Percentiles rank a stretch among this genome's conserved stretches.
phyloP scores from a whole-genome alignment of 768 basidiomycete genomes.

The Termitomyces titanicus region DNA sequence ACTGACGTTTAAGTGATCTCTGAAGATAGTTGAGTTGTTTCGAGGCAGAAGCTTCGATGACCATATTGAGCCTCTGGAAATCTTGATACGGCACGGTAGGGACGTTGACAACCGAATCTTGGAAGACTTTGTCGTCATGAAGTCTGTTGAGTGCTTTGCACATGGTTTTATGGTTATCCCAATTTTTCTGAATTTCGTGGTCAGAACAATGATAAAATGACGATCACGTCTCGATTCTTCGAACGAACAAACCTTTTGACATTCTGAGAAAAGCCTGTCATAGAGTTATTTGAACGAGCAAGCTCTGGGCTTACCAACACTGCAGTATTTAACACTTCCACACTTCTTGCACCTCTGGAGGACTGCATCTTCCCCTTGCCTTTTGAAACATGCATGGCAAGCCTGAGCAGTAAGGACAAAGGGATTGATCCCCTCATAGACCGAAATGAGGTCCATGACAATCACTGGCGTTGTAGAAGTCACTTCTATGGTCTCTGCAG shows the following conservation, averaged over 20 bases:
- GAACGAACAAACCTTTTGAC: slow-evolving; percentile 25
- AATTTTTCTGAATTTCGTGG: slow-evolving; percentile 18
- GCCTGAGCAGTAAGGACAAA: slow-evolving; percentile 17
- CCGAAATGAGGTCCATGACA: too few relatives aligned
- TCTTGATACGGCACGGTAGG: slow-evolving; percentile 9
- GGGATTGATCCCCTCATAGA: too few relatives aligned
- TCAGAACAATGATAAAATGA: background rate
- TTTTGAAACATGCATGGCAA: slow-evolving; percentile 29
- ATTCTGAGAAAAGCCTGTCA: slow-evolving; percentile 14
- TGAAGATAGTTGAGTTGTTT: background rate
- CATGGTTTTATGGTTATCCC: slow-evolving; percentile 27
- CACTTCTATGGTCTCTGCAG: too few relatives aligned
- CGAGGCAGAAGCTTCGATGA: background rate
- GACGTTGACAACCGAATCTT: slow-evolving; percentile 8
- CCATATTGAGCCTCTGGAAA: slow-evolving; percentile 8
- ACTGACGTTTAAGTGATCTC: background rate
- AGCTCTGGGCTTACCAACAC: slow-evolving; percentile 17
- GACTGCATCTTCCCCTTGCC: slow-evolving; percentile 9
- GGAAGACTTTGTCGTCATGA: slow-evolving; percentile 14
- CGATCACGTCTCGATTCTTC: background rate
- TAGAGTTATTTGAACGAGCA: background rate
- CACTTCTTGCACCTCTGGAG: slow-evolving; percentile 30
- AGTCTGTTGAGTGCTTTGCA: slow-evolving; percentile 28
- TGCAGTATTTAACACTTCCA: slow-evolving; percentile 28
- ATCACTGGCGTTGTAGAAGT: too few relatives aligned